Evolutionary conservation across 2,329 filamentous ascomycete species (phyloP).

Genomic region (Apiospora rasikravindrae): DNA sequence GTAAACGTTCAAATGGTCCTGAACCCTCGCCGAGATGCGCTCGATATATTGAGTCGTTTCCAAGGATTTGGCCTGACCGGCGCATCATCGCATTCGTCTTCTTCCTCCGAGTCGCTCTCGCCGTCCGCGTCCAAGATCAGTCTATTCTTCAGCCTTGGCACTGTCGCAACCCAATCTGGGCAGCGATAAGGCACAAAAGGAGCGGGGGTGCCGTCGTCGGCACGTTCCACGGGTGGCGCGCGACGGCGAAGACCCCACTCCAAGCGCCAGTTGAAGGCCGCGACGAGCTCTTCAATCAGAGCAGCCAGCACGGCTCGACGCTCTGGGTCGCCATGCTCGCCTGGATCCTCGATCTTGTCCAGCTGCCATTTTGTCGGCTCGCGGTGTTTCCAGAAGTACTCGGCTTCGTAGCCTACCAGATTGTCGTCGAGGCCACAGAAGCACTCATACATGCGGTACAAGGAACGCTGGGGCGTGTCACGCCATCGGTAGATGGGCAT

Average conservation of each 20-base stretch:
- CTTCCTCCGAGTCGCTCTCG: conserved; percentile 1
- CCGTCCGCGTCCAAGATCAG: conserved; percentile 20
- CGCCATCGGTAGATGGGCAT: conserved; percentile 29
- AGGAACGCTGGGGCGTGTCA: conserved; percentile 34
- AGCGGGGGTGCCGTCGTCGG: conserved; percentile 21
- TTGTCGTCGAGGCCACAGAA: conserved; percentile 33
- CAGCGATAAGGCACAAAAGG: conserved; percentile 20
- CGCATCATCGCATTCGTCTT: neutral
- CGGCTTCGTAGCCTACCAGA: conserved; percentile 33
- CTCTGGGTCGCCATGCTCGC: conserved; percentile 31
- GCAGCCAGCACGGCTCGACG: conserved; percentile 33
- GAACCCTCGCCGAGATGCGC: conserved; percentile 10
- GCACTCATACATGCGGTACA: conserved; percentile 37
- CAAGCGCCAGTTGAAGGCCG: conserved; percentile 34
- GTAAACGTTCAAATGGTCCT: neutral
- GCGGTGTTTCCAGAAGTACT: conserved; percentile 35
- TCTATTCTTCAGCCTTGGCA: conserved; percentile 20
- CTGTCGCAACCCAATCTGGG: conserved; percentile 21
- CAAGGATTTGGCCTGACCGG: neutral
- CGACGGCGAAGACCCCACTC: conserved; percentile 29
- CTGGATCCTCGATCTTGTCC: conserved; percentile 29
- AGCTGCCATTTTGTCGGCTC: conserved; percentile 28
- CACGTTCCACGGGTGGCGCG: conserved; percentile 21
- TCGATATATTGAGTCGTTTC: conserved; percentile 11
- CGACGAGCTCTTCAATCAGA: conserved; percentile 30